Base-by-base conservation (phyloP, 148 eudicot species). In the Rhododendron griersonianum region DNA sequence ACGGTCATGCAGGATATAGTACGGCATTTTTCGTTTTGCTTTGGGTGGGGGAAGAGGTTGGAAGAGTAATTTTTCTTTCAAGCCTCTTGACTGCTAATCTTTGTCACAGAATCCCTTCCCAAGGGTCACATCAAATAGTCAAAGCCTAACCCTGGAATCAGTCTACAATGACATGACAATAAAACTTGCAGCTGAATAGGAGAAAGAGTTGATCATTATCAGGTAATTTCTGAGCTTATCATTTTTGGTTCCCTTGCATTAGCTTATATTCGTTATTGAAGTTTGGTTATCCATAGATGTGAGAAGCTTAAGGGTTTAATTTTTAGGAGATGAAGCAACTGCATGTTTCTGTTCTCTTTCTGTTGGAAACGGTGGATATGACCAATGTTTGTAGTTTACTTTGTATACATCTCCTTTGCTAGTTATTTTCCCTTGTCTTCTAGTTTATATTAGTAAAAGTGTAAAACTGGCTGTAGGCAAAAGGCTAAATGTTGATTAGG, bases 221-320 rank as follows among this genome's bases (percentile, higher is more conserved):
- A 84, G 86, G 86, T 84, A 84, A 35, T 75, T 74, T 74, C 61
- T 74, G 35, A 19, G 21, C 37, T 51, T 13, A 10, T 18, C 51
- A 23, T 35, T 51, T 53, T 84, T 19, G 7, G 39, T 74, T 30
- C 28, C 45, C 41, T 11, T 57, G n/a, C 71, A 47, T 16, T 28
- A 13, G 21, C 41, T 48, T 50, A 28, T 48, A 50, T 19, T 44
- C 47, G 5, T 45, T 23, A 59, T 21, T n/a, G 9, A 35, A 18
- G 44, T 53, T 53, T 81, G 23, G 41, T 21, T 16, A 1, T 30
- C 15, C 39, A 19, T 53, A 5, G 19, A 30, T 8, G 4, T 78
- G 81, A 80, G 41, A 80, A 79, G 11, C n/a, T 51, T 47, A 23
- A 25, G 28, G 5, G 14, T 35, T 50, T 50, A 5, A 9, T n/a